Evolutionary conservation across 257 asterid species (phyloP), one percentile per base, ranked within the genome.

Genomic region (Salvia hispanica): DNA sequence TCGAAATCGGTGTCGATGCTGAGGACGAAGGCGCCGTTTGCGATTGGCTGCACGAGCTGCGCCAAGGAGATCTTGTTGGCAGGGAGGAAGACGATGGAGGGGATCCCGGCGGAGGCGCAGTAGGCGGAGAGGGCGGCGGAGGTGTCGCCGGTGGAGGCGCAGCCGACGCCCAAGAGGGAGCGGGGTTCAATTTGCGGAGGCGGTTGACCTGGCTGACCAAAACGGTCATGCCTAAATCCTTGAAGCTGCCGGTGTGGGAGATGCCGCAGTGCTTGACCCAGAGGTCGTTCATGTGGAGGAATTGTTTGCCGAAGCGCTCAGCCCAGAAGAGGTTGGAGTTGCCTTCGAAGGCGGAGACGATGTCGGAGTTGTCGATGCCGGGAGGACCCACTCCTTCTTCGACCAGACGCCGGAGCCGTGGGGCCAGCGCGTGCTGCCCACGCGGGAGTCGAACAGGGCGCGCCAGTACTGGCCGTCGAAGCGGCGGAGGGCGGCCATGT

Each of bases 381-480:
- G 90, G 5, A 86, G 71, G 1, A 84, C 90, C 88, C 84, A 84
- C 13, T 86, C 90, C 31, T 82, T 82, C 39, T 86, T 84, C 46
- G 94, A 86, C 90, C 90, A 86, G 3, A 84, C 90, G 2, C 90
- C 94, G 60, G 90, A 86, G 31, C 90, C 94, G 37, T 82, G 77
- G 0, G 90, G 90, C 94, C 94, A 84, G 0, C 67, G 64, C 6
- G 94, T 86, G 73, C 77, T 84, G 2, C 86, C 90, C 3, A 80
- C 77, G 37, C 90, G 83, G 4, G 88, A 82, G 68, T 86, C 94
- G 64, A 86, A 84, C 15, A 86, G 77, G 3, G 77, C 6, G 10
- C 64, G 73, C 90, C 94, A 86, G 77, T 82, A 80, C 4, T 62
- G 39, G 4, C 88, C 95, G 70, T 82, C 88, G 78, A 70, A 87